phyloP scores from a whole-genome alignment of 139 green algal genomes.

The Ostreobium quekettii region DNA sequence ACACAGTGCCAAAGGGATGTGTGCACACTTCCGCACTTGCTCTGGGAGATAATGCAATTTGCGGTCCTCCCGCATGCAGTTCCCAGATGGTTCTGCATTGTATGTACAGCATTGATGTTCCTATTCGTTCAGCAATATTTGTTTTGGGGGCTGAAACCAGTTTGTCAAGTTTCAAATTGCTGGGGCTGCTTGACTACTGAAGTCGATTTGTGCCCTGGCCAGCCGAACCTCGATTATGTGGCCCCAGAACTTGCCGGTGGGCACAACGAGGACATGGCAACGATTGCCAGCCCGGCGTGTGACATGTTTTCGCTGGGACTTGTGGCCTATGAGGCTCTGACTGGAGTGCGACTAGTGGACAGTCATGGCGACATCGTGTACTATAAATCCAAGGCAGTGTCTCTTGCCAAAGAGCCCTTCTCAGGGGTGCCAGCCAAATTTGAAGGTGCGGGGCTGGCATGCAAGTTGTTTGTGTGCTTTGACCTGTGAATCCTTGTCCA shows the following conservation, averaged over 20 bases:
- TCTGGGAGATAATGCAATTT: no score
- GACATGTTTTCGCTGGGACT: conserved; percentile 71
- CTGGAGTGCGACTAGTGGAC: conserved; percentile 22
- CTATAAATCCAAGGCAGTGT: conserved; percentile 31
- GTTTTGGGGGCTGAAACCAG: no score
- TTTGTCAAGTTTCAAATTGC: no score
- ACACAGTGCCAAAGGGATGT: no score
- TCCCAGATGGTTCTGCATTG: no score
- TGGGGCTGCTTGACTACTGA: no score
- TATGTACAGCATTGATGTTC: no score
- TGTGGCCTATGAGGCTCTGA: conserved; percentile 41
- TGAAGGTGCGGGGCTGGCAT: conserved; percentile 6
- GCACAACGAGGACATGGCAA: conserved; percentile 4
- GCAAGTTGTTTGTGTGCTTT: no score
- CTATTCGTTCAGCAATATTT: no score
- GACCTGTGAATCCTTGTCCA: no score
- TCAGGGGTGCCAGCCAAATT: conserved; percentile 7
- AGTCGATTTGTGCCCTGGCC: conserved; percentile 18
- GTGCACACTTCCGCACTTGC: no score
- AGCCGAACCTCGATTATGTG: conserved; percentile 59
- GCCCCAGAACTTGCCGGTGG: conserved; percentile 62
- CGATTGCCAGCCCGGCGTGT: conserved; percentile 27
- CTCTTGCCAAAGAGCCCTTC: conserved; percentile 29
- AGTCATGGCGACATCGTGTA: conserved; percentile 19
- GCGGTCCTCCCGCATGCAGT: no score